Evolutionary conservation across 768 basidiomycete species (phyloP), one percentile per base, ranked within the genome.

Genomic region (Trametes coccinea): DNA sequence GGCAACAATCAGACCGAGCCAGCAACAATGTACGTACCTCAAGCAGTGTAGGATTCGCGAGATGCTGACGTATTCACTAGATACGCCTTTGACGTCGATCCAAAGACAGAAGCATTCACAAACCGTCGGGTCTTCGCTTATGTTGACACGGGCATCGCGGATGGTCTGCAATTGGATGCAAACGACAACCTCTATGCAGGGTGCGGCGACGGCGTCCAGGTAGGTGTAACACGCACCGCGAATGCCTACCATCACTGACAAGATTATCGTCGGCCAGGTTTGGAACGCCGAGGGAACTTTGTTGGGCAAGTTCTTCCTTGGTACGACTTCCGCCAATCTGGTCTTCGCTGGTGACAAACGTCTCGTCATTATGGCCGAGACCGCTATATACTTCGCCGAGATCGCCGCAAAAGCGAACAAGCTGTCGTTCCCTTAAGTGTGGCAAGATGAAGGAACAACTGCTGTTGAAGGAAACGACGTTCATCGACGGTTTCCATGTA

Each of bases 41-140:
- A 27, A 5, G 41, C 13, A 30, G n/a, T 13, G 13, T 17, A 30
- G 27, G 9, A 29, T 27, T 47, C n/a, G 10, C 8, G 29, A 16
- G 14, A 34, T 5, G 33, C 27, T 33, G 30, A 22, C 13, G 3
- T 7, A 14, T 2, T 27, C 31, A 2, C 14, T 64, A 90, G 87
- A 45, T 90, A 90, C 65, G 83, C 81, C 6, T 91, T 81, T 65
- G 88, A 91, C 66, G 84, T 92, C 27, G 83, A 88, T 66, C 72
- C 79, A 13, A 73, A 65, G 37, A 82, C 82, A 0, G 79, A 84
- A 41, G 71, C 77, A 3, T 86, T 90, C 69, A 69, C 51, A 48
- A 85, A 89, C 67, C 80, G 87, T 27, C 81, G 88, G 4, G 79
- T 89, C 13, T 87, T 91, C 64, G 87, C 88, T 0, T 89, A 84